Evolutionary conservation across 2,329 filamentous ascomycete species (phyloP), one percentile per base, ranked within the genome.

Genomic region (Alternaria panax): DNA sequence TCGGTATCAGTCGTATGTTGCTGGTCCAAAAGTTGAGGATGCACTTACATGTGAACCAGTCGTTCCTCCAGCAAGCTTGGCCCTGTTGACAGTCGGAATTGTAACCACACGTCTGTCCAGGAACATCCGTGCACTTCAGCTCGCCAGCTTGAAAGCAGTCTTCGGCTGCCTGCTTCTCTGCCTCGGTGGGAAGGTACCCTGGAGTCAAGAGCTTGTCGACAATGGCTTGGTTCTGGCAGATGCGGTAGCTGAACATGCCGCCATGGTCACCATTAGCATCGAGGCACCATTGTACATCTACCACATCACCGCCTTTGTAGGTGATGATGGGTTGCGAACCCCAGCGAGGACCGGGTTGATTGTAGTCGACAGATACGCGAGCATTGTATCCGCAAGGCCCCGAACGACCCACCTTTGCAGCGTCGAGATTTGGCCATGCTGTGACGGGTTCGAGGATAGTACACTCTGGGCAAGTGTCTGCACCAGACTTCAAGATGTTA

Each of bases 371-470:
- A 28, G 69, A 72, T 6, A 76, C 73, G 3, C 74, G 71, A n/a
- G 74, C 73, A 25, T 76, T 76, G 61, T 76, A 76, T 16, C 74
- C 74, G 36, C 74, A 76, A 32, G 74, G 74, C 7, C 74, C 74
- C 25, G 66, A 71, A 18, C 72, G 74, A 28, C 72, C 73, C 2
- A 76, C 73, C 47, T 63, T 30, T 12, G 72, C 73, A 14, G 65
- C 55, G 25, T 70, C 62, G 14, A 75, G 63, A 40, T 73, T 69
- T 4, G 74, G 74, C 74, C 74, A 76, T 2, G 74, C 67, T 16
- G 71, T 70, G 5, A 76, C 74, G 0, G 74, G 73, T 48, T 76
- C 74, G 7, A 75, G 65, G 27, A 76, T 76, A 2, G 73, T 74
- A 55, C 74, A 76, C 51, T 76, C 74, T 9, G 74, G 74, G 63